phyloP scores from a whole-genome alignment of 2,329 filamentous ascomycete genomes.

The Phaeosphaeriaceae sp. region DNA sequence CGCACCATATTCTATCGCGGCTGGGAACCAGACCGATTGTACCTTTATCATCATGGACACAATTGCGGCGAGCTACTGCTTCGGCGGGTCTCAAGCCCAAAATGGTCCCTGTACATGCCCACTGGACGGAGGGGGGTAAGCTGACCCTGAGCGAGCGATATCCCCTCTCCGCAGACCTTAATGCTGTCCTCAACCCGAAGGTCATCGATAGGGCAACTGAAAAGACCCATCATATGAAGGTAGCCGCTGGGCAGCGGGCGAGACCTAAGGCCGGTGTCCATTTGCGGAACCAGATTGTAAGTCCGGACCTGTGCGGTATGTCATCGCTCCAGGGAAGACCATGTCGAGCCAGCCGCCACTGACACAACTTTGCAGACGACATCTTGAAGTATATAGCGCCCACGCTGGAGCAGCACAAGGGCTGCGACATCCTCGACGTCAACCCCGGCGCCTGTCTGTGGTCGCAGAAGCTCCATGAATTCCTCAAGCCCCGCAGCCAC shows the following conservation, averaged over 20 bases:
- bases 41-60: not conserved
- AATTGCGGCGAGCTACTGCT: not conserved
- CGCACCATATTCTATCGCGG: not conserved
- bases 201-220: not conserved
- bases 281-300: conserved; percentile 50
- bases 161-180: not conserved
- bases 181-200: not conserved
- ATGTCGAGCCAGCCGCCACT: conserved; percentile 6
- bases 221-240: too few relatives aligned
- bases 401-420: conserved; percentile 72
- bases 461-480: conserved; percentile 78
- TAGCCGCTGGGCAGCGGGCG: not conserved
- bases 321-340: conserved; percentile 23
- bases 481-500: conserved; percentile 80
- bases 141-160: not conserved
- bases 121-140: not conserved
- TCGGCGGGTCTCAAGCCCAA: not conserved
- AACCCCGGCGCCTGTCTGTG: conserved; percentile 82
- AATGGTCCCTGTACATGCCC: not conserved
- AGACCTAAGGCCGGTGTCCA: conserved; percentile 4
- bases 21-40: not conserved
- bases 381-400: conserved; percentile 73
- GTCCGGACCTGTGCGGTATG: conserved; percentile 55
- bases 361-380: conserved; percentile 63
- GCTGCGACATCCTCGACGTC: conserved; percentile 87